Conservation (phyloP, 139 green algal species). For the Nannochloris sp. region DNA sequence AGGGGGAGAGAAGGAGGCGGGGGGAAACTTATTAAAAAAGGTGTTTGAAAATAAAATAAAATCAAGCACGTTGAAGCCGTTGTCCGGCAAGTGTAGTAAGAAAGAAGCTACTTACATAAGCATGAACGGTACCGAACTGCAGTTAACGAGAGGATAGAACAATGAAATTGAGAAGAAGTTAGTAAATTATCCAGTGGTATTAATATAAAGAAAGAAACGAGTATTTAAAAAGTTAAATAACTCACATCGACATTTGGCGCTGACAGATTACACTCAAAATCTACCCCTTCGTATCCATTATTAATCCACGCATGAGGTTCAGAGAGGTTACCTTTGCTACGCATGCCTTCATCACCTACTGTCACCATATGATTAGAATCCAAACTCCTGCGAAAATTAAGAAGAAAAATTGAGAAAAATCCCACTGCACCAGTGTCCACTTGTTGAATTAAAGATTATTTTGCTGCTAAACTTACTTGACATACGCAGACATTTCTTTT, state of each 20-base stretch:
- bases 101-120: too few species aligned
- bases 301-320: background rate
- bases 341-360: background rate
- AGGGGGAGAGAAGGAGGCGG: background rate
- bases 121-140: too few species aligned
- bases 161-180: background rate
- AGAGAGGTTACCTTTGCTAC: background rate
- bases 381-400: background rate
- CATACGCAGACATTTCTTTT: background rate
- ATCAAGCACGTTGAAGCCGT: background rate
- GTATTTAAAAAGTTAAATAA: background rate
- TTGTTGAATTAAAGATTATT: too few species aligned
- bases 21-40: too few species aligned
- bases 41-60: too few species aligned
- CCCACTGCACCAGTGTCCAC: too few species aligned
- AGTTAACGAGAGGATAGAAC: too few species aligned
- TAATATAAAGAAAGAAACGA: background rate
- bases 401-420: background rate
- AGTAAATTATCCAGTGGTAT: too few species aligned
- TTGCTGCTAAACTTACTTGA: slow-evolving; percentile 8
- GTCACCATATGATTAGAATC: background rate
- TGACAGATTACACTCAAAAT: background rate
- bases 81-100: background rate
- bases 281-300: background rate
- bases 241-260: background rate